phyloP scores from a whole-genome alignment of 257 asterid genomes.

The Penstemon newberryi region DNA sequence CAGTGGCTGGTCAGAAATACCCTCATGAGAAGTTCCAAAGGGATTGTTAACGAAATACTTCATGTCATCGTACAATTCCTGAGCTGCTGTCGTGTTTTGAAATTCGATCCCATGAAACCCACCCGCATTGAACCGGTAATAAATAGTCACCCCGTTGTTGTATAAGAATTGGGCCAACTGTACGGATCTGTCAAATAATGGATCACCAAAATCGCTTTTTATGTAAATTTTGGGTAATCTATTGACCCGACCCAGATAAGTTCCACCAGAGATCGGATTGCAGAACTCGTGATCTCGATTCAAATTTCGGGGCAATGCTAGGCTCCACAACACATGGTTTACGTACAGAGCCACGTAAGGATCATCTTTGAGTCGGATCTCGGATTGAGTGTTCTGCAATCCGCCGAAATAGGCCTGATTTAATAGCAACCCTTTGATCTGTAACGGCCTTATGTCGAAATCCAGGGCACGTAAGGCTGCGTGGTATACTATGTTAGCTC shows the following conservation, averaged over 20 bases:
- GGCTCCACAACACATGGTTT: constrained; percentile 32
- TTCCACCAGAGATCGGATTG: constrained; percentile 31
- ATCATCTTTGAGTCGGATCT: constrained; percentile 30
- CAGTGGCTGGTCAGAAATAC: neutral
- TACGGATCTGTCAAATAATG: constrained; percentile 29
- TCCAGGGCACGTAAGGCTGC: constrained; percentile 27
- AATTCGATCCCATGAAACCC: constrained; percentile 23
- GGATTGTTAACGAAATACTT: constrained; percentile 11
- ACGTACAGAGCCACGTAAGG: constrained; percentile 27
- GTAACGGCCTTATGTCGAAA: constrained; percentile 28
- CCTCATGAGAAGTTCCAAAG: neutral
- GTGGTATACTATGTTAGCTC: constrained; percentile 39
- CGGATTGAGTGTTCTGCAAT: constrained; percentile 21
- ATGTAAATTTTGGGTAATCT: constrained; percentile 29
- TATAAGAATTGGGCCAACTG: neutral
- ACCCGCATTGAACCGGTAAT: neutral
- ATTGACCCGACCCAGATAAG: constrained; percentile 24
- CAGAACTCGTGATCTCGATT: constrained; percentile 39
- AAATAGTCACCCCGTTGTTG: neutral
- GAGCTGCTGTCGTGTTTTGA: constrained; percentile 19
- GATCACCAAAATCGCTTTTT: constrained; percentile 28
- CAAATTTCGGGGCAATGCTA: constrained; percentile 26
- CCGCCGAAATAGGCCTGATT: constrained; percentile 46
- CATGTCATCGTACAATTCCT: constrained; percentile 23
- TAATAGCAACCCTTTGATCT: constrained; percentile 33